Evolutionary conservation across 306 rosid genomes (phyloP).

Genomic region (Malus domestica): ASM211411v1 NC_041790.1:30806001-30806500

Average conservation of each 20-base stretch:
- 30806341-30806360: conserved; percentile 50
- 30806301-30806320: conserved; percentile 15
- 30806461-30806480: conserved; percentile 16
- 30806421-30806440: conserved; percentile 26
- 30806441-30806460: conserved; percentile 9
- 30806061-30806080: not conserved
- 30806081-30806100: not conserved
- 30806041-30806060: not conserved
- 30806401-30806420: conserved; percentile 8
- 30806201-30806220: conserved; percentile 32
- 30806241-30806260: conserved; percentile 42
- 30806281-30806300: conserved; percentile 58
- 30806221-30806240: conserved; percentile 26
- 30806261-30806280: conserved; percentile 87
- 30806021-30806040: not conserved
- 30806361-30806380: conserved; percentile 47
- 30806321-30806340: conserved; percentile 18
- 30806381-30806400: conserved; percentile 28
- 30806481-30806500: conserved; percentile 25
- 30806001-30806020: not conserved
- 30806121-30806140: conserved; percentile 91
- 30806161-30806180: conserved; percentile 99
- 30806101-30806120: conserved; percentile 12
- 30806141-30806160: conserved; percentile 96
- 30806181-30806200: conserved; percentile 94